phyloP scores from a whole-genome alignment of 2,329 filamentous ascomycete genomes.

The Rasamsonia emersonii region DNA sequence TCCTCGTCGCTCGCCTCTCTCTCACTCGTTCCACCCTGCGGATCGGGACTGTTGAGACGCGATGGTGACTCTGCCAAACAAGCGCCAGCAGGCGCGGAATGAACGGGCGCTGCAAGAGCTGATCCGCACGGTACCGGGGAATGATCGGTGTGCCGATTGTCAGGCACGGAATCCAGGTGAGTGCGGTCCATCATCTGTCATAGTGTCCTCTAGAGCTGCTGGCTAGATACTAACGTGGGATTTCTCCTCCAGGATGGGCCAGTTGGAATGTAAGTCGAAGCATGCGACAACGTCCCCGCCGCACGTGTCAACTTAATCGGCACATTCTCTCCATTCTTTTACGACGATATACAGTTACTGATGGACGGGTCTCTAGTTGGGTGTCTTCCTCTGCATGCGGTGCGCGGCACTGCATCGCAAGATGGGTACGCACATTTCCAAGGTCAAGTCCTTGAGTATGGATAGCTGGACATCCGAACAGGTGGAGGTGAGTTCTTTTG shows the following conservation, averaged over 20 bases:
- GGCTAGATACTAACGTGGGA: slow-evolving; percentile 21
- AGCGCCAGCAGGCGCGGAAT: slow-evolving; percentile 96
- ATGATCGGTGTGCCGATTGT: slow-evolving; percentile 92
- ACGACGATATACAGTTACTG: slow-evolving; percentile 4
- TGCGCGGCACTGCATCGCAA: slow-evolving; percentile 94
- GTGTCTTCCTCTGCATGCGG: slow-evolving; percentile 95
- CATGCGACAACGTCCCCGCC: slow-evolving; percentile 7
- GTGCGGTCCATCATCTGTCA: slow-evolving; percentile 20
- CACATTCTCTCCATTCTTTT: not conserved
- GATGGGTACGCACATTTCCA: slow-evolving; percentile 93
- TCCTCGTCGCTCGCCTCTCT: not conserved
- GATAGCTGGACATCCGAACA: slow-evolving; percentile 95
- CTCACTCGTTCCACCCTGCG: not conserved
- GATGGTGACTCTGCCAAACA: slow-evolving; percentile 73
- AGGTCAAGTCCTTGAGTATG: slow-evolving; percentile 98
- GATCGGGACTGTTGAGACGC: slow-evolving; percentile 8
- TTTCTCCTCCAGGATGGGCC: slow-evolving; percentile 63
- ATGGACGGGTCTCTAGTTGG: slow-evolving; percentile 51
- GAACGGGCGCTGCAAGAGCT: slow-evolving; percentile 86
- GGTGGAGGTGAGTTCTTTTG: slow-evolving; percentile 64
- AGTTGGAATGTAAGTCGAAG: slow-evolving; percentile 70
- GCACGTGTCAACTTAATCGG: not conserved
- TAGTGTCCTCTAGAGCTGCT: slow-evolving; percentile 3
- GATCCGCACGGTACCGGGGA: slow-evolving; percentile 73
- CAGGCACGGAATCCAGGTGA: slow-evolving; percentile 81